Percentiles rank a stretch among this genome's conserved stretches.
Conservation (phyloP, 208 protist genomes). For the Trypanosoma rangeli region DNA sequence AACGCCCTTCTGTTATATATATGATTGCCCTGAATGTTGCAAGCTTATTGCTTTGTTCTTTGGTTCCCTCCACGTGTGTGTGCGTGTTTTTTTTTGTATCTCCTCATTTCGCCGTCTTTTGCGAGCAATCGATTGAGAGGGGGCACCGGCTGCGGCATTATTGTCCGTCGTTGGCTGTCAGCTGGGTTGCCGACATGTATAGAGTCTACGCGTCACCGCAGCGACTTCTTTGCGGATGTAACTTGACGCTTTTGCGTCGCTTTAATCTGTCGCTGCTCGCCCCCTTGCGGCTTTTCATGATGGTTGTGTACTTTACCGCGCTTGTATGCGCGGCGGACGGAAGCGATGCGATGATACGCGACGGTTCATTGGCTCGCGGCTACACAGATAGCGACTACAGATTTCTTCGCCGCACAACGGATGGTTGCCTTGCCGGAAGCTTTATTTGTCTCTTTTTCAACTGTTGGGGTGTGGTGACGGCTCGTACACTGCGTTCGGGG, state of each 20-base stretch:
- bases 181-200: slow-evolving; percentile 13
- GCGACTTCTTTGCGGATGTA: slow-evolving; percentile 8
- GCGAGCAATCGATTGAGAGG: neutral
- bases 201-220: slow-evolving; percentile 2
- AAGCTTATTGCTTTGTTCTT: too few relatives aligned
- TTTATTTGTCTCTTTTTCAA: slow-evolving; percentile 56
- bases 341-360: slow-evolving; percentile 55
- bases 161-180: too few relatives aligned
- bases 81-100: neutral
- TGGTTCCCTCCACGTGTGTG: neutral
- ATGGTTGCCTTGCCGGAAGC: slow-evolving; percentile 44
- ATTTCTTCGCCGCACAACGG: slow-evolving; percentile 38
- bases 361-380: slow-evolving; percentile 30
- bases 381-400: slow-evolving; percentile 42
- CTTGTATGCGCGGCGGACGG: slow-evolving; percentile 50
- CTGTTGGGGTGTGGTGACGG: slow-evolving; percentile 52
- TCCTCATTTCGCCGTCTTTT: too few relatives aligned
- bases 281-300: slow-evolving; percentile 50
- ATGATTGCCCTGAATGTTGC: too few relatives aligned
- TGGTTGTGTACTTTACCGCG: slow-evolving; percentile 52
- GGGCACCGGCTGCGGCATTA: neutral
- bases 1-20: too few relatives aligned
- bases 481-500: slow-evolving; percentile 62
- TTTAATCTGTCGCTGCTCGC: slow-evolving; percentile 52
- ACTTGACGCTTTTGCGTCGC: slow-evolving; percentile 32